phyloP scores from a whole-genome alignment of 495 filamentous ascomycete genomes.

The Aspergillus homomorphus region DNA sequence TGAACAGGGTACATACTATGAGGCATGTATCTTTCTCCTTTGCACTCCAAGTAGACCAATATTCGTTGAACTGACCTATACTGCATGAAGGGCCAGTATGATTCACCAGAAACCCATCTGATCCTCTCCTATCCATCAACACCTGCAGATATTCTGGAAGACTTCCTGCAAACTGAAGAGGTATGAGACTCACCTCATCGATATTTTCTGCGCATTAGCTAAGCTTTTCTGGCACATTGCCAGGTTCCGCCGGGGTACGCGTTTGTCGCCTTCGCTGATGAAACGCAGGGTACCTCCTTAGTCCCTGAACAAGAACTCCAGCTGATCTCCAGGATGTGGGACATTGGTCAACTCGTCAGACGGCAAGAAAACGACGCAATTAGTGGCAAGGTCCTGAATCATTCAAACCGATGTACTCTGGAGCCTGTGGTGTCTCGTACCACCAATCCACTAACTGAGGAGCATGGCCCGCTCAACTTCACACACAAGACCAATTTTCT shows the following conservation, averaged over 20 bases:
- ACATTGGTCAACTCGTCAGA: conserved; percentile 45
- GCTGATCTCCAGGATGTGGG: conserved; percentile 39
- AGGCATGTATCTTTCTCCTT: conserved; percentile 17
- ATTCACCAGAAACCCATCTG: conserved; percentile 14
- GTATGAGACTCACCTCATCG: conserved; percentile 17
- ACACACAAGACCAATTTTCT: conserved; percentile 13
- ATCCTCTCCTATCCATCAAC: conserved; percentile 15
- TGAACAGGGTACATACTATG: conserved; percentile 22
- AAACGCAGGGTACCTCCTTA: conserved; percentile 27
- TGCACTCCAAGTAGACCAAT: background rate
- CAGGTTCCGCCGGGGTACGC: conserved; percentile 41
- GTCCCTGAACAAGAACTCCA: conserved; percentile 42
- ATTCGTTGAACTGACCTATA: conserved; percentile 7
- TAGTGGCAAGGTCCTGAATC: conserved; percentile 41
- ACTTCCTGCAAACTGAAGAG: conserved; percentile 29
- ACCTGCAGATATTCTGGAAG: conserved; percentile 22
- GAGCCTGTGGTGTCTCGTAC: conserved; percentile 30
- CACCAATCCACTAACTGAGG: conserved; percentile 18
- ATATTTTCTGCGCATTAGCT: background rate
- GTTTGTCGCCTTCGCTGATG: conserved; percentile 28
- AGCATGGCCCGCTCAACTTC: conserved; percentile 22
- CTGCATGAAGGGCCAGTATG: conserved; percentile 17
- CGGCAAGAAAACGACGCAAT: conserved; percentile 33
- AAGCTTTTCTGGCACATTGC: background rate
- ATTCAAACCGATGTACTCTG: conserved; percentile 31